Conservation (phyloP, 129 eudicot genomes). For the Silybum marianum region DNA sequence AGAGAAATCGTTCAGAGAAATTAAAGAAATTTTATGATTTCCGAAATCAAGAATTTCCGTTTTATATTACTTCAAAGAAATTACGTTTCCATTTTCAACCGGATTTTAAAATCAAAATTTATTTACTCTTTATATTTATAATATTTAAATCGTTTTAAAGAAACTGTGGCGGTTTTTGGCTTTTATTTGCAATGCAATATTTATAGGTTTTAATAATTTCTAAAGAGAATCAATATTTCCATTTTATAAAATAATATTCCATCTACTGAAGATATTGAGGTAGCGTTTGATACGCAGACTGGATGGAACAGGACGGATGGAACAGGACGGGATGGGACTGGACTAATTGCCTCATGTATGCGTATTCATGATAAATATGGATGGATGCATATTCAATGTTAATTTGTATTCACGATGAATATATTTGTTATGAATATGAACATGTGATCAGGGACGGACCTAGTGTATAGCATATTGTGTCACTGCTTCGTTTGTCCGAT, state of each 20-base stretch:
- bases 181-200: no score
- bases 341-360: no score
- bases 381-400: background rate
- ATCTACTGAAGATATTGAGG: no score
- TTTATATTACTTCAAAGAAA: background rate
- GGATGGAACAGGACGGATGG: no score
- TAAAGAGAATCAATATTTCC: background rate
- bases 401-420: no score
- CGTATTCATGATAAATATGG: background rate
- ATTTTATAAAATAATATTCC: background rate
- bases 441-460: no score
- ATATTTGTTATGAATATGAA: no score
- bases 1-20: background rate
- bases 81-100: no score
- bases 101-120: background rate
- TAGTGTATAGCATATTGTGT: no score
- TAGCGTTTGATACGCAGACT: no score
- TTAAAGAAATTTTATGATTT: background rate
- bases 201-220: background rate
- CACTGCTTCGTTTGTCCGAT: no score
- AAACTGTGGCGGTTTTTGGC: background rate
- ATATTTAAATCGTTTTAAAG: background rate
- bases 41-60: background rate
- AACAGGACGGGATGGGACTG: no score
- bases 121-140: background rate